These are phyloP conservation scores for Macrocystidia cucumis DNA, from an alignment of 1,284 basidiomycete genomes.

Conservation along the genomic window DNA sequence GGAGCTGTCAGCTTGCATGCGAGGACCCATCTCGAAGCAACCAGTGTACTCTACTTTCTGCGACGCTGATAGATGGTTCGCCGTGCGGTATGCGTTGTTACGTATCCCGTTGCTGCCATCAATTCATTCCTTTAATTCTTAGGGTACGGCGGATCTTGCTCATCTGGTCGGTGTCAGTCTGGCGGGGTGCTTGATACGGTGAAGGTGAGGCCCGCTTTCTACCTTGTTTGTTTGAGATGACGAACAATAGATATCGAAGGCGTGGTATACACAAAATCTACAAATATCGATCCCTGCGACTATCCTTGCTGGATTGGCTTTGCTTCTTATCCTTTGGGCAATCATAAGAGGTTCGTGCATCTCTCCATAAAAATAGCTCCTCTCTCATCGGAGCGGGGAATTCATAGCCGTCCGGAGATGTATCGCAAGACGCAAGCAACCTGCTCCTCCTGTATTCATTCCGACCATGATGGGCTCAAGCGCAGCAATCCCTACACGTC, in stretches of 20 bases:
- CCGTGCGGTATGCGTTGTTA: constrained; percentile 56
- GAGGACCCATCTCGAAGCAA: constrained; percentile 58
- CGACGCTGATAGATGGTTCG: constrained; percentile 78
- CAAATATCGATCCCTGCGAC: constrained; percentile 80
- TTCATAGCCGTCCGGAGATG: constrained; percentile 20
- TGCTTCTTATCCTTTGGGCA: constrained; percentile 42
- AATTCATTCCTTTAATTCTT: constrained; percentile 6
- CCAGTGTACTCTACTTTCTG: constrained; percentile 71
- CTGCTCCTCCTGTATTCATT: too few species aligned
- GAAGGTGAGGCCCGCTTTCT: constrained; percentile 33
- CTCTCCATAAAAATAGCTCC: background rate
- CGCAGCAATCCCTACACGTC: too few species aligned
- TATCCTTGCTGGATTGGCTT: constrained; percentile 58
- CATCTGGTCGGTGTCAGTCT: constrained; percentile 55
- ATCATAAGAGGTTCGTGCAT: constrained; percentile 25
- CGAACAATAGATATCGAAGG: constrained; percentile 19
- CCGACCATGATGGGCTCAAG: too few species aligned
- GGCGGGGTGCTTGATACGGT: constrained; percentile 59
- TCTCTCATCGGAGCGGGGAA: too few species aligned
- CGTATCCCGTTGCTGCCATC: constrained; percentile 1
- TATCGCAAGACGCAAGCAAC: constrained; percentile 8
- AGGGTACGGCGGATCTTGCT: constrained; percentile 72
- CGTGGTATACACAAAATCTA: constrained; percentile 72
- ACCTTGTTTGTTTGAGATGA: constrained; percentile 3
- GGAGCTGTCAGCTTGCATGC: constrained; percentile 75